phyloP scores from a whole-genome alignment of 768 basidiomycete species.

The Lentinula detonsa region DNA sequence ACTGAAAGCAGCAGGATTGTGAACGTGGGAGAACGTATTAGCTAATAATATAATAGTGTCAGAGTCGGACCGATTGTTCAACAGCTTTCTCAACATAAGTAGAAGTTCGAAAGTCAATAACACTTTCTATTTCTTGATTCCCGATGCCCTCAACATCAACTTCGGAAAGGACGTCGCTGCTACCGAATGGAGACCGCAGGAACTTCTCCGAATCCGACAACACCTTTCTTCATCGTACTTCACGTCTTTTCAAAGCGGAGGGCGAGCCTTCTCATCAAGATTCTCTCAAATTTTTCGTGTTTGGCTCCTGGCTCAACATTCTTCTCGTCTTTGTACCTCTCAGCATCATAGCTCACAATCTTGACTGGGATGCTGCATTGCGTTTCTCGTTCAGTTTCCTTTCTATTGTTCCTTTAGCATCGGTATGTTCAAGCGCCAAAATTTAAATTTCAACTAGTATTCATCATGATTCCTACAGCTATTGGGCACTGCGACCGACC shows the following conservation, averaged over 20 bases:
- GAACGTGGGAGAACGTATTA: conserved; percentile 6
- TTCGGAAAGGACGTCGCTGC: conserved; percentile 42
- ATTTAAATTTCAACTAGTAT: background rate
- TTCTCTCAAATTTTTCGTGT: conserved; percentile 56
- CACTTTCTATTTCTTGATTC: conserved; percentile 10
- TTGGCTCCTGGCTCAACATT: conserved; percentile 67
- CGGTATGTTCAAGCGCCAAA: conserved; percentile 36
- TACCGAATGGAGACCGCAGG: conserved; percentile 29
- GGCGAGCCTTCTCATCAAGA: conserved; percentile 55
- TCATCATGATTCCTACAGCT: conserved; percentile 33
- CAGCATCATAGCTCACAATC: conserved; percentile 54
- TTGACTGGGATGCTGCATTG: conserved; percentile 71
- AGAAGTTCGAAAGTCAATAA: background rate
- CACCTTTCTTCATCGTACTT: conserved; percentile 21
- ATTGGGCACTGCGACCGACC: conserved; percentile 78
- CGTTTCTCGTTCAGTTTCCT: conserved; percentile 73
- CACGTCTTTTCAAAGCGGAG: conserved; percentile 44
- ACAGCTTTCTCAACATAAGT: conserved; percentile 7
- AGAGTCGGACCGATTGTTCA: background rate
- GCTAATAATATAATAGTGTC: background rate
- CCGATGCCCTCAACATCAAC: conserved; percentile 26
- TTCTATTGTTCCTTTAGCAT: conserved; percentile 84
- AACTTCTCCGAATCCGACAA: conserved; percentile 4
- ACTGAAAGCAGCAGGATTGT: background rate
- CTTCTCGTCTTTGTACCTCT: conserved; percentile 79